Evolutionary conservation across 805 yeast species (phyloP), one percentile per base, ranked within the genome.

Genomic region (Dipodascopsis tothii): DNA sequence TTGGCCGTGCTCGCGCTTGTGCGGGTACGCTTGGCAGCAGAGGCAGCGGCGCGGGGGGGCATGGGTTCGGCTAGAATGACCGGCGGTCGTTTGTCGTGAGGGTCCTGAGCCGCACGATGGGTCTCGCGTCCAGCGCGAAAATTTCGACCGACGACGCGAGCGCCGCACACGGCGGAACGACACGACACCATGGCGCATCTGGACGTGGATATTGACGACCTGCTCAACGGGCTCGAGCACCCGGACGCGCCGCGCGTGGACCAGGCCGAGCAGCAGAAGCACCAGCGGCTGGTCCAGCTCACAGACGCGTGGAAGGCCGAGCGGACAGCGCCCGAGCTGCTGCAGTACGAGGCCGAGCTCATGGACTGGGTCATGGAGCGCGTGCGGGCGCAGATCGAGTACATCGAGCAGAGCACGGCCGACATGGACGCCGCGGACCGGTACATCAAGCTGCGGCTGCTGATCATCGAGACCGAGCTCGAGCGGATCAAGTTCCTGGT

Each of bases 401-500:
- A 74, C 43, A 78, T 90, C 32, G 90, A 83, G 55, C 70, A 77
- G 40, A 84, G 85, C 54, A 81, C 94, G 5, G 79, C 85, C 57
- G 88, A 83, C 32, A 84, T 82, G 41, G 76, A 54, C n/a, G 51
- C 52, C 1, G 46, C 42, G 4, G 51, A 44, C 19, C 20, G 35
- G 2, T 84, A 81, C 49, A 78, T 80, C 62, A 88, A 88, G 58
- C 64, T 90, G 45, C 81, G 84, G 45, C 68, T 88, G 37, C 76
- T 92, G 67, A 75, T 94, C 20, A 80, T 90, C 54, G 98, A 92
- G 59, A 81, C 94, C 11, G 97, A 92, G 55, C 72, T 92, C 20
- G 97, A 92, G 56, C 68, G 98, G 44, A 75, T 86, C 23, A 85
- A 81, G 56, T 92, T 81, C 60, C 63, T 90, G 28, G 69, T 88